A percentile compares a stretch with the other conserved stretches of the same genome.
These are phyloP conservation scores for Wallemia ichthyophaga DNA, from an alignment of 1,284 basidiomycete genomes.

Conservation along the genomic window DNA sequence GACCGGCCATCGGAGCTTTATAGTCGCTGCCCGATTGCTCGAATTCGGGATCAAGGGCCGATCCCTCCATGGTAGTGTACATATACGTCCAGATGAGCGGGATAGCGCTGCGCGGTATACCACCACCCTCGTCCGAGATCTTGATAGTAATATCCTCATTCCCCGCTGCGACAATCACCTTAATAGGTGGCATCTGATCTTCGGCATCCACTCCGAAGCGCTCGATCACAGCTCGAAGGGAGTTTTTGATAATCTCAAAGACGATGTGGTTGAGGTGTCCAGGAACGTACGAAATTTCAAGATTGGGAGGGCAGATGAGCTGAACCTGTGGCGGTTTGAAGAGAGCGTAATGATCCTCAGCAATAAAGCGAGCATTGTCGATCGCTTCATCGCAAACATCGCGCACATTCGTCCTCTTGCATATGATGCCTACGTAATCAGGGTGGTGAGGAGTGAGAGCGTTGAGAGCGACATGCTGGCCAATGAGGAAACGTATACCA, in stretches of 20 bases:
- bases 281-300: constrained; percentile 84
- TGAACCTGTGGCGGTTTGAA: constrained; percentile 92
- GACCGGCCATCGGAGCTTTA: constrained; percentile 18
- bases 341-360: constrained; percentile 68
- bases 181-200: constrained; percentile 66
- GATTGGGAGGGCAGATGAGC: constrained; percentile 64
- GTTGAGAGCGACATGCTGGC: constrained; percentile 71
- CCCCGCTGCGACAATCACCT: constrained; percentile 83
- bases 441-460: constrained; percentile 64
- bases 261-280: constrained; percentile 82
- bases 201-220: constrained; percentile 58
- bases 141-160: constrained; percentile 92
- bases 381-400: constrained; percentile 96
- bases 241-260: constrained; percentile 97
- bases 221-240: constrained; percentile 83
- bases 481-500: constrained; percentile 80
- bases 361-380: constrained; percentile 91
- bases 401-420: constrained; percentile 69
- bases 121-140: constrained; percentile 85
- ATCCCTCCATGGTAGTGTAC: constrained; percentile 86
- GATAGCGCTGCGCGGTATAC: constrained; percentile 73
- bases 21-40: constrained; percentile 48
- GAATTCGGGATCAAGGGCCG: constrained; percentile 60
- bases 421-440: constrained; percentile 95
- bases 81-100: constrained; percentile 93